Conservation (phyloP, 2,329 filamentous ascomycete species). For the Amauroascus niger region DNA sequence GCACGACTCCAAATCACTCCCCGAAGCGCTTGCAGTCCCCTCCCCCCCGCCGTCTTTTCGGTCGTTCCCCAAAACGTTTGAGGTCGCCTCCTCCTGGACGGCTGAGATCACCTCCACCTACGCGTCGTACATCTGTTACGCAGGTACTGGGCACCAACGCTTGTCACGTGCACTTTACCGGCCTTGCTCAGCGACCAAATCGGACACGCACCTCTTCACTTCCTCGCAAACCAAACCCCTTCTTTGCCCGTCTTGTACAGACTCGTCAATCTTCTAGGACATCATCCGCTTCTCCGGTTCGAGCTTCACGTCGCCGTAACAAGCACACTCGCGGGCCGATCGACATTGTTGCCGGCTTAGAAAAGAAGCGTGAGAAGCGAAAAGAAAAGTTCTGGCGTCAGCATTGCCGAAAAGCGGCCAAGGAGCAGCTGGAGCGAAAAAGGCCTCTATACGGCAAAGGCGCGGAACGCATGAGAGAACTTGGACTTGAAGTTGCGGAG, state of each 20-base stretch:
- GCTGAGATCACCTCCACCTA: conserved; percentile 42
- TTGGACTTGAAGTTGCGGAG: conserved; percentile 80
- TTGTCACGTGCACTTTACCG: conserved; percentile 44
- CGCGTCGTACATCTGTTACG: conserved; percentile 35
- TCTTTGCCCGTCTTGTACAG: conserved; percentile 39
- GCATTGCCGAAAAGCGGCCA: conserved; percentile 72
- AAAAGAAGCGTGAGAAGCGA: conserved; percentile 84
- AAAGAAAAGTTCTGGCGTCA: conserved; percentile 89
- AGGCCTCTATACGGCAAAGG: conserved; percentile 73
- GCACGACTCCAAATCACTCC: conserved; percentile 47
- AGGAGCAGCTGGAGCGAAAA: conserved; percentile 51
- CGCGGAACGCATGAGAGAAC: conserved; percentile 83
- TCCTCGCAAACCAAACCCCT: conserved; percentile 65
- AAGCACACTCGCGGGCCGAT: conserved; percentile 82
- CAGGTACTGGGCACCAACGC: conserved; percentile 37
- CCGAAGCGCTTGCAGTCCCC: conserved; percentile 50
- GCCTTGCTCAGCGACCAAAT: conserved; percentile 53
- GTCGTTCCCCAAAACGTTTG: conserved; percentile 59
- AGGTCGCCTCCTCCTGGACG: conserved; percentile 60
- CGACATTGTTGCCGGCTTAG: conserved; percentile 92
- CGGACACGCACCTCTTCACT: conserved; percentile 75
- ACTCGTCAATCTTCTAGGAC: conserved; percentile 27
- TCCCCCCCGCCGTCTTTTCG: conserved; percentile 48
- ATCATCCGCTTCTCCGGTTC: conserved; percentile 19
- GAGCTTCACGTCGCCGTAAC: conserved; percentile 29